phyloP scores from a whole-genome alignment of 208 protist species.

The Trypanosomatidae sp. region DNA sequence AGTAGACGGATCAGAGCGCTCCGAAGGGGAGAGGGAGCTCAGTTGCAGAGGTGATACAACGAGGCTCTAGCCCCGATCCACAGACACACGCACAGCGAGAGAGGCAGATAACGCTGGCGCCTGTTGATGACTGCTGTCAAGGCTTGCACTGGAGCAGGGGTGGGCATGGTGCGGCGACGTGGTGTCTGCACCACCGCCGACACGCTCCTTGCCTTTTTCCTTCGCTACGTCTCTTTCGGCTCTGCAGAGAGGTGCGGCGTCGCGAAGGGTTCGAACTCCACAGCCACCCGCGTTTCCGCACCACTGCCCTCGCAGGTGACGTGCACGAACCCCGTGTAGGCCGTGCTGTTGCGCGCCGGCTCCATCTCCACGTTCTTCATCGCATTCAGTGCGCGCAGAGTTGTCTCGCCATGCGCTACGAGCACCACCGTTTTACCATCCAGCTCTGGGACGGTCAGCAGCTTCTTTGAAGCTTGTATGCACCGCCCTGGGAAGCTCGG shows the following conservation, averaged over 20 bases:
- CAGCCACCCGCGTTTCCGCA: slow-evolving; percentile 7
- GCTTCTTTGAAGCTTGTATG: slow-evolving; percentile 15
- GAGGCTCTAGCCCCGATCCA: no score
- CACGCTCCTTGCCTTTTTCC: background rate
- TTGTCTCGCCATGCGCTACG: slow-evolving; percentile 42
- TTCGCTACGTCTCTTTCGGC: slow-evolving; percentile 14
- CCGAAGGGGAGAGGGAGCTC: no score
- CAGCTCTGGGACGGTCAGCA: slow-evolving; percentile 23
- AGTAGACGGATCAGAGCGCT: no score
- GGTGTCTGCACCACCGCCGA: background rate
- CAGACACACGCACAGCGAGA: no score
- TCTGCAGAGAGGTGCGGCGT: slow-evolving; percentile 29
- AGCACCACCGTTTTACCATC: slow-evolving; percentile 46
- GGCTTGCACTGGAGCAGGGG: background rate
- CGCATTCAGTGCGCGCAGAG: slow-evolving; percentile 28
- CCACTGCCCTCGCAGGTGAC: slow-evolving; percentile 13
- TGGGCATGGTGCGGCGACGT: background rate
- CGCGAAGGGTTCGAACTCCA: slow-evolving; percentile 15
- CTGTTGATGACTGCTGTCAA: background rate
- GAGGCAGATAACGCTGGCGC: background rate
- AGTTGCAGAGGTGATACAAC: no score
- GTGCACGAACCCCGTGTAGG: slow-evolving; percentile 40
- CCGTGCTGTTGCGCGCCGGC: background rate
- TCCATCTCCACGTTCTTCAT: background rate
- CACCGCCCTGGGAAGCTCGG: slow-evolving; percentile 34